phyloP scores from a whole-genome alignment of 1,284 basidiomycete genomes.

The Ustilago tritici region DNA sequence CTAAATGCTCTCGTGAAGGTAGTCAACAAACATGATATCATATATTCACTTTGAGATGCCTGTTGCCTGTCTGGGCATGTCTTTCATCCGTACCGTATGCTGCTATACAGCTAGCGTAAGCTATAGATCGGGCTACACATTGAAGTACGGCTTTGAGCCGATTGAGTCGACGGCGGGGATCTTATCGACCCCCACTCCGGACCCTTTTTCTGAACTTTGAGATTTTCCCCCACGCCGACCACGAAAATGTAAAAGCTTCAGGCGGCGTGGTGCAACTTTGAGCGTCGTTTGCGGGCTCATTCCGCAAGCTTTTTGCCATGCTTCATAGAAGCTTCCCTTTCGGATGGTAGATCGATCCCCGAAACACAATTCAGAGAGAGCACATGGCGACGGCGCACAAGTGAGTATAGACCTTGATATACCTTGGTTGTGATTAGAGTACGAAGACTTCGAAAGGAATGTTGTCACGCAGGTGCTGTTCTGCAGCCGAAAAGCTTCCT shows the following conservation, averaged over 20 bases:
- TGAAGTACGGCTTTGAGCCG: background rate
- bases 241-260: background rate
- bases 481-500: background rate
- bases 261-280: background rate
- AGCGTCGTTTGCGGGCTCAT: slow-evolving; percentile 9
- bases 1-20: background rate
- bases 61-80: background rate
- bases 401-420: background rate
- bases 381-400: background rate
- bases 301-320: slow-evolving; percentile 10
- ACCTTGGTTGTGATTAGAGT: background rate
- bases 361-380: background rate
- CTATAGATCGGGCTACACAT: background rate
- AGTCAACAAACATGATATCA: background rate
- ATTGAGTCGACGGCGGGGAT: slow-evolving; percentile 6
- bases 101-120: background rate
- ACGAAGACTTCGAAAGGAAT: background rate
- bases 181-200: slow-evolving; percentile 1
- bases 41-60: background rate
- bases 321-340: background rate
- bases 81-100: background rate
- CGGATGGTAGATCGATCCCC: background rate
- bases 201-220: background rate
- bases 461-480: background rate
- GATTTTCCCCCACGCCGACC: background rate